These are phyloP conservation scores for Nepenthes gracilis DNA, from an alignment of 148 eudicot species.

Conservation along the genomic window DNA sequence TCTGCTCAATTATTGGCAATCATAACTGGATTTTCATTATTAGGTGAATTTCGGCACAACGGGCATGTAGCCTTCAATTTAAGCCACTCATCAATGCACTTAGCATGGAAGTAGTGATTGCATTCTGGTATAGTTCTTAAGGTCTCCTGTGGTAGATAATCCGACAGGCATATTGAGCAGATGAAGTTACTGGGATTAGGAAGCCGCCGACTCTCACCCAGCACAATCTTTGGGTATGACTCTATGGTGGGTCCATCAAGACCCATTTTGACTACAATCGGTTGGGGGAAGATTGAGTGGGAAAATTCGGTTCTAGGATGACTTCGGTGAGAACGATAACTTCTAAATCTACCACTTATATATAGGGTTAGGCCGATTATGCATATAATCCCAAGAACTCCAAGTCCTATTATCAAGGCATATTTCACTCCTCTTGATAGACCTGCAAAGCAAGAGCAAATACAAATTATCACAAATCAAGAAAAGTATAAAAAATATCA, in stretches of 20 bases:
- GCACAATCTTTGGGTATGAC: slow-evolving; percentile 49
- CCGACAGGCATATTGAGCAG: slow-evolving; percentile 68
- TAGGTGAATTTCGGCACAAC: slow-evolving; percentile 60
- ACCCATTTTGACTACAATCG: slow-evolving; percentile 18
- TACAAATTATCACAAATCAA: not conserved
- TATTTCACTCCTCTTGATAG: slow-evolving; percentile 43
- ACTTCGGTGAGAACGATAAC: slow-evolving; percentile 6
- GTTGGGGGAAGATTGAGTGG: slow-evolving; percentile 29
- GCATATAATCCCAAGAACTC: slow-evolving; percentile 43
- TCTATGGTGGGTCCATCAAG: slow-evolving; percentile 50
- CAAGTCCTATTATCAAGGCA: slow-evolving; percentile 47
- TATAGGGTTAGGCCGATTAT: slow-evolving; percentile 36
- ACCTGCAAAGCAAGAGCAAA: slow-evolving; percentile 23
- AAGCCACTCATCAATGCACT: slow-evolving; percentile 86
- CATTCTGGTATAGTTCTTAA: slow-evolving; percentile 68
- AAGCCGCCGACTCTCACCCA: slow-evolving; percentile 58
- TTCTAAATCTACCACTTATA: slow-evolving; percentile 6
- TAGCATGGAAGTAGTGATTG: slow-evolving; percentile 70
- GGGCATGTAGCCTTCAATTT: slow-evolving; percentile 68
- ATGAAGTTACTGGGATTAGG: slow-evolving; percentile 38
- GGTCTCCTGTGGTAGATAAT: slow-evolving; percentile 55
- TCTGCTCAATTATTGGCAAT: too few relatives aligned
- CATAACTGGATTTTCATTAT: not conserved
- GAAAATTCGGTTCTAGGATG: slow-evolving; percentile 13
- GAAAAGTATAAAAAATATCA: too few relatives aligned